Percentiles rank a stretch among this genome's conserved stretches.
phyloP scores from a whole-genome alignment of 2,329 filamentous ascomycete genomes.

The Colletotrichum costaricense region DNA sequence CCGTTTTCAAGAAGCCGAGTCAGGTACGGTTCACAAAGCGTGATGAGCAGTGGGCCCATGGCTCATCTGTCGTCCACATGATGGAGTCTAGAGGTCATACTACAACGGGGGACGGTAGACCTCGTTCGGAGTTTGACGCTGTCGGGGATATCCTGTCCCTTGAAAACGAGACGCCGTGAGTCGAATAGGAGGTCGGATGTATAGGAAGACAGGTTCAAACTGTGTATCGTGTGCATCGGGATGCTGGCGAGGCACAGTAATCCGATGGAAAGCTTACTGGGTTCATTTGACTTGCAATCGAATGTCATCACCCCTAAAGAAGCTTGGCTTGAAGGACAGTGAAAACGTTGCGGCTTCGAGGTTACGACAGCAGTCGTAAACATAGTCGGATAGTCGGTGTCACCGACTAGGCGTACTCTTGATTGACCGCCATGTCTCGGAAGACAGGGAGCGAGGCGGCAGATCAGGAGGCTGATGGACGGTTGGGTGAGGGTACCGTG shows the following conservation, averaged over 20 bases:
- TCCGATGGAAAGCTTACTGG: not conserved
- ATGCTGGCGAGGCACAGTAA: constrained; percentile 7
- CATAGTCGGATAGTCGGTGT: constrained; percentile 26
- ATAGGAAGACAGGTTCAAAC: not conserved
- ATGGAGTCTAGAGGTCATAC: not conserved
- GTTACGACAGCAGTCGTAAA: constrained; percentile 4
- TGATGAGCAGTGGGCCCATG: not conserved
- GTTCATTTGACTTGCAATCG: not conserved
- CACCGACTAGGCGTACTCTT: constrained; percentile 8
- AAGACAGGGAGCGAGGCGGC: constrained; percentile 13
- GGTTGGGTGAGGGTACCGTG: not conserved
- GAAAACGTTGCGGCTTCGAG: not conserved
- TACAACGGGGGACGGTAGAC: not conserved
- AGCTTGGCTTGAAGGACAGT: constrained; percentile 5
- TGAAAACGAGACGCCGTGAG: not conserved
- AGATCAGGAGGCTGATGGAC: constrained; percentile 10
- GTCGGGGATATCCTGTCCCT: constrained; percentile 20
- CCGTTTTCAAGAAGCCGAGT: constrained; percentile 7
- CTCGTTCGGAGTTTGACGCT: not conserved
- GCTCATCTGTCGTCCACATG: constrained; percentile 8
- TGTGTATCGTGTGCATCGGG: not conserved
- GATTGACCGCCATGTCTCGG: constrained; percentile 33
- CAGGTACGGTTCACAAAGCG: not conserved
- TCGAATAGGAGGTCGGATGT: not conserved
- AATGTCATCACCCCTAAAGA: constrained; percentile 1